These are phyloP conservation scores for Skeletonema potamos DNA, from an alignment of 108 stramenopile genomes.

Conservation along the genomic window DNA sequence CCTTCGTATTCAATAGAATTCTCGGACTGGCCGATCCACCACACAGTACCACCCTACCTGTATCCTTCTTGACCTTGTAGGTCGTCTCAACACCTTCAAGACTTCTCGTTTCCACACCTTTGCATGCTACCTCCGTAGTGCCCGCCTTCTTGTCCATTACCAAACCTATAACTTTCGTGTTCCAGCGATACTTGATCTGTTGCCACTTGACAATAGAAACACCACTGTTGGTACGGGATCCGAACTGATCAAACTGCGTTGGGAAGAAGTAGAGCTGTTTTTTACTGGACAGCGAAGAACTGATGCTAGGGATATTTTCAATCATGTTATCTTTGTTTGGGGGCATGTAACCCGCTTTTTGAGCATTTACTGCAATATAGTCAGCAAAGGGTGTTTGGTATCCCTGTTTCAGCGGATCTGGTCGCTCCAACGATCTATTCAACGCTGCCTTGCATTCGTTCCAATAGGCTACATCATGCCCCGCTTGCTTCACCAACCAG, in stretches of 20 bases:
- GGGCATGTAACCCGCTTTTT: background rate
- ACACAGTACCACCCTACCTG: slow-evolving; percentile 11
- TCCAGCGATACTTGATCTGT: slow-evolving; percentile 3
- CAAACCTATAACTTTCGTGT: background rate
- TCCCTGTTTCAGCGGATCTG: slow-evolving; percentile 5
- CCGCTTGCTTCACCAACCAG: slow-evolving; percentile 22
- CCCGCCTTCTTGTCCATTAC: background rate
- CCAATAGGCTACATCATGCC: slow-evolving; percentile 19
- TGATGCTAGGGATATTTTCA: slow-evolving; percentile 15
- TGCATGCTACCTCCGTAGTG: background rate
- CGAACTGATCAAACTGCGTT: slow-evolving; percentile 30
- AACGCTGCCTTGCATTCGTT: slow-evolving; percentile 11
- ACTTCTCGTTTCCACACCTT: slow-evolving; percentile 10
- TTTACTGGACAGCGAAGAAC: background rate
- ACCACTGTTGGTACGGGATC: slow-evolving; percentile 31
- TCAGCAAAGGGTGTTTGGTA: slow-evolving; percentile 21
- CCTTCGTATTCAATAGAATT: slow-evolving; percentile 11
- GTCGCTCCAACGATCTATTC: slow-evolving; percentile 6
- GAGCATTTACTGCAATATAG: slow-evolving; percentile 16
- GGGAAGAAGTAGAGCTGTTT: slow-evolving; percentile 33
- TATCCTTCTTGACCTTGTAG: too few species aligned
- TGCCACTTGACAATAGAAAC: slow-evolving; percentile 24
- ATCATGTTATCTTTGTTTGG: background rate
- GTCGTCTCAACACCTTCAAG: background rate
- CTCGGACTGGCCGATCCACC: slow-evolving; percentile 26